A percentile compares a stretch with the other conserved stretches of the same genome.
Evolutionary conservation across 768 basidiomycete genomes (phyloP).

Genomic region (Peribolospora baueri): DNA sequence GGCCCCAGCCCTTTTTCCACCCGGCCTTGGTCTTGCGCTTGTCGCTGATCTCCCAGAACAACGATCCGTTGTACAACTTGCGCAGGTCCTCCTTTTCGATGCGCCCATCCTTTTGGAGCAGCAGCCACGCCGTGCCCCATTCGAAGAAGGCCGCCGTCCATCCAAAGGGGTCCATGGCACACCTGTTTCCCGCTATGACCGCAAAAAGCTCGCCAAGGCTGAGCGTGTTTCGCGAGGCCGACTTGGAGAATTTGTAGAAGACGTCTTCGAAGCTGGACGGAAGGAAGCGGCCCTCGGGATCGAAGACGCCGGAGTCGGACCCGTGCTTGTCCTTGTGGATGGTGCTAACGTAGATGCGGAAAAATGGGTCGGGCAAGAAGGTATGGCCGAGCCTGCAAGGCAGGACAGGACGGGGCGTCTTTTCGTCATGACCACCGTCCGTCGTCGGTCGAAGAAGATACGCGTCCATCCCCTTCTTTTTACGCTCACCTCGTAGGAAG

Average conservation of each 20-base stretch:
- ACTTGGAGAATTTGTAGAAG: conserved; percentile 21
- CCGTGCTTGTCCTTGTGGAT: conserved; percentile 26
- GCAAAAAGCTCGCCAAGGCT: conserved; percentile 17
- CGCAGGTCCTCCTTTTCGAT: conserved; percentile 26
- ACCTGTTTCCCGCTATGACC: conserved; percentile 18
- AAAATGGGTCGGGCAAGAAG: conserved; percentile 25
- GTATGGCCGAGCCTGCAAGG: conserved; percentile 13
- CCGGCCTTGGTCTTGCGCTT: no score
- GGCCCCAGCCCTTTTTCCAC: no score
- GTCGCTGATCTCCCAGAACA: no score
- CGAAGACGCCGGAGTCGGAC: conserved; percentile 25
- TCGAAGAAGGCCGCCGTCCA: conserved; percentile 20
- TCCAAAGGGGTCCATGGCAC: conserved; percentile 14
- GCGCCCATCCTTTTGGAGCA: conserved; percentile 24
- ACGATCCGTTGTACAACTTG: conserved; percentile 21
- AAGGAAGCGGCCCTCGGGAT: conserved; percentile 24
- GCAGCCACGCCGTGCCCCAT: conserved; percentile 22
- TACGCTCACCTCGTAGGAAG: neutral
- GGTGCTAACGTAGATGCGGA: conserved; percentile 20
- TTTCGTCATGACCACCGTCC: no score
- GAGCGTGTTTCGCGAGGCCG: conserved; percentile 11
- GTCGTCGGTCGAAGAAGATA: no score
- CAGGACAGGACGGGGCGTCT: conserved; percentile 17
- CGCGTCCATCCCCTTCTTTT: no score
- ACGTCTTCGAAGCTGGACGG: conserved; percentile 26